Percentiles rank a stretch among this genome's conserved stretches.
Evolutionary conservation across 225 moss, liverwort and hornwort species (phyloP).

Genomic region (Sphagnum contortum): DNA sequence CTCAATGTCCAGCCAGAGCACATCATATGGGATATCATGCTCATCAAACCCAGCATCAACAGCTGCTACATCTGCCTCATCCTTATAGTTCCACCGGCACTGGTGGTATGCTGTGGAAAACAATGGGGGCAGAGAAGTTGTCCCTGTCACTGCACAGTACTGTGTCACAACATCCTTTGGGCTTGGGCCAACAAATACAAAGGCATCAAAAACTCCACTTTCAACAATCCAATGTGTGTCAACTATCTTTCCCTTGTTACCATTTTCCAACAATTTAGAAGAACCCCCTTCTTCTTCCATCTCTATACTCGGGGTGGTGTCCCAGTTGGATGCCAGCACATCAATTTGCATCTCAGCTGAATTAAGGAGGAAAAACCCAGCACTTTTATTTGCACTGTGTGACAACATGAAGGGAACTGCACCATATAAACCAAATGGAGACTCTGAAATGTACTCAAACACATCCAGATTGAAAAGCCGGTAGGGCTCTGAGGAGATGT

Average conservation of each 20-base stretch:
- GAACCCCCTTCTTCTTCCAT: conserved; percentile 18
- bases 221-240: conserved; percentile 93
- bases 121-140: conserved; percentile 67
- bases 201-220: conserved; percentile 85
- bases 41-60: conserved; percentile 93
- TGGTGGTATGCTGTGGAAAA: conserved; percentile 96
- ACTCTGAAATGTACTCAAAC: conserved; percentile 81
- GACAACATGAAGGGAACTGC: conserved; percentile 78
- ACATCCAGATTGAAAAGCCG: conserved; percentile 91
- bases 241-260: conserved; percentile 17
- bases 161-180: conserved; percentile 91
- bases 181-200: conserved; percentile 88
- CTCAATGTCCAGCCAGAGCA: conserved; percentile 97
- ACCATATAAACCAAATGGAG: conserved; percentile 90
- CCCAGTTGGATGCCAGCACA: conserved; percentile 83
- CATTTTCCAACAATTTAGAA: conserved; percentile 19
- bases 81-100: conserved; percentile 97
- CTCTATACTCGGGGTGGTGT: conserved; percentile 14
- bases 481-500: conserved; percentile 73
- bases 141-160: conserved; percentile 86
- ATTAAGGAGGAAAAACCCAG: conserved; percentile 90
- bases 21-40: conserved; percentile 88
- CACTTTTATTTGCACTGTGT: conserved; percentile 52
- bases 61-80: conserved; percentile 85
- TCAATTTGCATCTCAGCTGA: conserved; percentile 96